Conservation (phyloP, 805 yeast genomes). For the Schwanniomyces yamadae region DNA sequence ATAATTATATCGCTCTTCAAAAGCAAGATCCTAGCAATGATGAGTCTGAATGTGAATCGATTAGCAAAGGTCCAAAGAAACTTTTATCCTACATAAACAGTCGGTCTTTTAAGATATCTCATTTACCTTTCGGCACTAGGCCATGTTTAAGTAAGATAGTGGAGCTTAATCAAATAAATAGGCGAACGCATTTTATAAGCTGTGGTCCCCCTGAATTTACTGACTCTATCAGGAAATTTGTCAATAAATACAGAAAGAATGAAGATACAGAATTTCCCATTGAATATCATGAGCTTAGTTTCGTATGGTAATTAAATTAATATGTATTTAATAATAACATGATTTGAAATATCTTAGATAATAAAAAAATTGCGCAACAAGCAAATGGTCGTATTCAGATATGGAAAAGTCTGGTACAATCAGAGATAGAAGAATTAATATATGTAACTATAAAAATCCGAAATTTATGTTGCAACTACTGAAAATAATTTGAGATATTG, state of each 20-base stretch:
- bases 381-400: neutral
- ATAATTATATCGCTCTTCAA: neutral
- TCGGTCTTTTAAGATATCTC: constrained; percentile 1
- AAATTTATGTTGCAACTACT: too few species aligned
- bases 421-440: too few species aligned
- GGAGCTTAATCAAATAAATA: constrained; percentile 1
- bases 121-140: constrained; percentile 2
- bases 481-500: too few species aligned
- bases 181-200: constrained; percentile 1
- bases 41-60: neutral
- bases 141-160: constrained; percentile 3
- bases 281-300: constrained; percentile 2
- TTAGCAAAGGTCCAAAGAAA: neutral
- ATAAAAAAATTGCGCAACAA: neutral
- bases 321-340: neutral
- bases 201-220: constrained; percentile 4
- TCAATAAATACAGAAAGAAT: constrained; percentile 3
- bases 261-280: neutral
- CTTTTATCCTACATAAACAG: neutral
- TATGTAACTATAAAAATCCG: too few species aligned
- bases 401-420: neutral
- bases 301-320: neutral
- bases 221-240: constrained; percentile 2
- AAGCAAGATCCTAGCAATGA: neutral
- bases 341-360: neutral